phyloP scores from a whole-genome alignment of 495 filamentous ascomycete genomes.

The Aspergillus carlsbadensis region DNA sequence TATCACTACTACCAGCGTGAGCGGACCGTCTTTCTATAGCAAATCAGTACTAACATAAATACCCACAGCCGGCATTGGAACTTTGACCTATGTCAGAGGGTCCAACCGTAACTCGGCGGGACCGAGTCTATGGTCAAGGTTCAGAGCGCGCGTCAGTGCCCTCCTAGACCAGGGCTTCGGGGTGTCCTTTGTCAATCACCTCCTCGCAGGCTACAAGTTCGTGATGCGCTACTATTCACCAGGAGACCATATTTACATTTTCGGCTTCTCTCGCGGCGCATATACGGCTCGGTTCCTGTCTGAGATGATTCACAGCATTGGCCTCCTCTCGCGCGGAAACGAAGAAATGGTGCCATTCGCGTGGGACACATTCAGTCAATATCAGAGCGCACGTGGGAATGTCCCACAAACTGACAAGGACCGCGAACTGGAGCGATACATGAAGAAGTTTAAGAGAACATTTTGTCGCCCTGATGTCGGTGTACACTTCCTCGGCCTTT shows the following conservation, averaged over 20 bases:
- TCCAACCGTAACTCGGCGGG: constrained; percentile 3
- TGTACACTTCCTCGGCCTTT: constrained; percentile 42
- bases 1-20: constrained; percentile 18
- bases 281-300: constrained; percentile 80
- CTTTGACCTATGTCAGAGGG: constrained; percentile 16
- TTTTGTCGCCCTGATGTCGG: constrained; percentile 37
- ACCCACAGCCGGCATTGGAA: constrained; percentile 16
- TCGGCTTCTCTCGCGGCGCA: constrained; percentile 78
- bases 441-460: constrained; percentile 39
- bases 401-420: constrained; percentile 17
- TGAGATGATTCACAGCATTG: constrained; percentile 81
- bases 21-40: neutral
- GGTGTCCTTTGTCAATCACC: constrained; percentile 71
- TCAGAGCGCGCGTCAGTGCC: constrained; percentile 6
- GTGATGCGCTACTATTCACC: constrained; percentile 81
- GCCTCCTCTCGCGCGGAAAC: constrained; percentile 71
- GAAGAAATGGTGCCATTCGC: constrained; percentile 79
- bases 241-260: constrained; percentile 73
- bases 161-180: constrained; percentile 53
- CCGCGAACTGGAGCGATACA: constrained; percentile 26
- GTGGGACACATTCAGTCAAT: constrained; percentile 50
- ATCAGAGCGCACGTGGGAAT: constrained; percentile 8
- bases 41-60: neutral
- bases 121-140: neutral
- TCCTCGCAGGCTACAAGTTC: constrained; percentile 80